phyloP scores from a whole-genome alignment of 345 rosid species.

The Aquilaria malaccensis region DNA sequence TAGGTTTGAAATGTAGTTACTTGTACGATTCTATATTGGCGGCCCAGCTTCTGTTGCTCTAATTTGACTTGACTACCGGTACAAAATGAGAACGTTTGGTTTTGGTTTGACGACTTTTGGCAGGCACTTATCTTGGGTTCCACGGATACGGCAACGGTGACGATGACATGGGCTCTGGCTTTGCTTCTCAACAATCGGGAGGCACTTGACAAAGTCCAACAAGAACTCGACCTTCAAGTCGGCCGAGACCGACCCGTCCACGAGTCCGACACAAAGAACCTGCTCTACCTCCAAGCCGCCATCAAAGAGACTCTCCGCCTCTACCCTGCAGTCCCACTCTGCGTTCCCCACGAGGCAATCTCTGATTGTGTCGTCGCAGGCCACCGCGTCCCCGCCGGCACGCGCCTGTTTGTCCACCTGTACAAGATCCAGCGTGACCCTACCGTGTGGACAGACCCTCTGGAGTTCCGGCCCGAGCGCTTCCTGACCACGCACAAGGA shows the following conservation, averaged over 20 bases:
- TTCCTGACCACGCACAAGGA: slow-evolving; percentile 21
- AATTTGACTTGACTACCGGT: too few relatives aligned
- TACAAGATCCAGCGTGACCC: slow-evolving; percentile 21
- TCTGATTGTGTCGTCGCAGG: slow-evolving; percentile 18
- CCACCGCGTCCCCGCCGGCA: slow-evolving; percentile 22
- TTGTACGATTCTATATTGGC: too few relatives aligned
- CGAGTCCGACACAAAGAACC: too few relatives aligned
- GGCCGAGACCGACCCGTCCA: too few relatives aligned
- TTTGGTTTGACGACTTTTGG: too few relatives aligned
- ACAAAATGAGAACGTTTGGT: too few relatives aligned
- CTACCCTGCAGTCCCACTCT: slow-evolving; percentile 23
- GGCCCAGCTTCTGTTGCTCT: too few relatives aligned
- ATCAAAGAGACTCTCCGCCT: slow-evolving; percentile 5
- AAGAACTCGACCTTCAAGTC: too few relatives aligned
- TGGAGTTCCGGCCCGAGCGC: slow-evolving; percentile 30
- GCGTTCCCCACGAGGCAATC: slow-evolving; percentile 16
- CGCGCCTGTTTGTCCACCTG: slow-evolving; percentile 13
- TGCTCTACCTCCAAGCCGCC: too few relatives aligned
- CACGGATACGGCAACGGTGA: slow-evolving; percentile 15
- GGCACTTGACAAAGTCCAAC: too few relatives aligned
- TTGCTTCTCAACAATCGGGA: neutral
- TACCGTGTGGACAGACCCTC: slow-evolving; percentile 21
- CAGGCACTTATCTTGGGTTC: too few relatives aligned
- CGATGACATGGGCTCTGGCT: slow-evolving; percentile 13
- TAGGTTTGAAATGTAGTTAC: too few relatives aligned